Percentiles rank a stretch among this genome's conserved stretches.
Evolutionary conservation across 441 rosid species (phyloP).

Genomic region (Adansonia rubrostipa): DNA sequence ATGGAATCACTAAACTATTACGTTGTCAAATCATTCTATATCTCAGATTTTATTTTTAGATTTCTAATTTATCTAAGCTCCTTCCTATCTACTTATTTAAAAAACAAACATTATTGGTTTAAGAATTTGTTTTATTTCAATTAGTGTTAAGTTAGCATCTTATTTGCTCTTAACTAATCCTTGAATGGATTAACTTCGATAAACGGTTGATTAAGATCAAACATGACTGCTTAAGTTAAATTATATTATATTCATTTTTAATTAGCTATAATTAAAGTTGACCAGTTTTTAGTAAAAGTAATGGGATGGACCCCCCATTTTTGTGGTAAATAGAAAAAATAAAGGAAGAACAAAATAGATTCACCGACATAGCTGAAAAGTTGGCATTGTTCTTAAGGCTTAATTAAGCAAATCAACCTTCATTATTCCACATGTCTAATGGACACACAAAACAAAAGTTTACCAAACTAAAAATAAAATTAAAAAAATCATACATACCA

Average conservation of each 20-base stretch:
- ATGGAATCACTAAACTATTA: too few relatives aligned
- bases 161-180: too few relatives aligned
- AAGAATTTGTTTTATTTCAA: too few relatives aligned
- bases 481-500: not conserved
- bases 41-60: too few relatives aligned
- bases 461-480: too few relatives aligned
- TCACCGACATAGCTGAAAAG: conserved; percentile 19
- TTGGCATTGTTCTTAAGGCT: not conserved
- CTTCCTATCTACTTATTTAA: too few relatives aligned
- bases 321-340: not conserved
- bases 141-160: not conserved
- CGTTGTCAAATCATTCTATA: too few relatives aligned
- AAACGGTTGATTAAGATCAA: not conserved
- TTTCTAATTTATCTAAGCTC: too few relatives aligned
- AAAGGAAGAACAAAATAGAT: conserved; percentile 5
- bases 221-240: not conserved
- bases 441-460: not conserved
- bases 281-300: not conserved
- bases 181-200: not conserved
- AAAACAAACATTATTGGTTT: too few relatives aligned
- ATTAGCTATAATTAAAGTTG: not conserved
- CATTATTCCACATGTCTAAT: not conserved
- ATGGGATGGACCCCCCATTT: not conserved
- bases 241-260: not conserved
- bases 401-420: not conserved